These are phyloP conservation scores for Globisporangium yorkense DNA, from an alignment of 352 stramenopile genomes.

Conservation along the genomic window DNA sequence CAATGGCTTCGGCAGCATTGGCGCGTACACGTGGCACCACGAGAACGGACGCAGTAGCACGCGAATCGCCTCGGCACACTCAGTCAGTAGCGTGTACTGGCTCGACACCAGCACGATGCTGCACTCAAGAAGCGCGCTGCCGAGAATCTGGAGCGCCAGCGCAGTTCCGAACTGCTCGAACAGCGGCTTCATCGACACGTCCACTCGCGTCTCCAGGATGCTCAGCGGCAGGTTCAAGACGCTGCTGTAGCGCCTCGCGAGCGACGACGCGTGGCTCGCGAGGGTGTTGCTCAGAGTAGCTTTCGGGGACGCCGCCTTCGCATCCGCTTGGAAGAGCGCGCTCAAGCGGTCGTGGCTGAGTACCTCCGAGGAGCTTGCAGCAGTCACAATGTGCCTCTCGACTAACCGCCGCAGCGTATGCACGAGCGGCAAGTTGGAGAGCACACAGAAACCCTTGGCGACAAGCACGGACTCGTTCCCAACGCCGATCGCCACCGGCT, in stretches of 20 bases:
- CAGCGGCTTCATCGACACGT: slow-evolving; percentile 60
- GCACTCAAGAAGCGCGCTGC: slow-evolving; percentile 81
- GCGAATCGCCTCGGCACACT: slow-evolving; percentile 79
- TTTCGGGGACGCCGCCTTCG: slow-evolving; percentile 7
- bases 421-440: slow-evolving; percentile 61
- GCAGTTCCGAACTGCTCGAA: slow-evolving; percentile 68
- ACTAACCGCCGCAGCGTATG: slow-evolving; percentile 50
- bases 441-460: slow-evolving; percentile 62
- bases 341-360: slow-evolving; percentile 42
- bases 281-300: slow-evolving; percentile 20
- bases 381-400: slow-evolving; percentile 39
- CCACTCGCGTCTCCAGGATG: slow-evolving; percentile 41
- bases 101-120: slow-evolving; percentile 82
- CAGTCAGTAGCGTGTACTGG: slow-evolving; percentile 77
- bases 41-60: slow-evolving; percentile 83
- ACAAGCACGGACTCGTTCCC: slow-evolving; percentile 44
- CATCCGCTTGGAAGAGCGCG: slow-evolving; percentile 28
- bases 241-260: slow-evolving; percentile 30
- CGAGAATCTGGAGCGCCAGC: slow-evolving; percentile 67
- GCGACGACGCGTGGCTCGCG: slow-evolving; percentile 24
- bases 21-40: slow-evolving; percentile 89
- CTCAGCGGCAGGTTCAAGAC: slow-evolving; percentile 32
- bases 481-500: slow-evolving; percentile 35
- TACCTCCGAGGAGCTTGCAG: slow-evolving; percentile 27
- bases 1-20: slow-evolving; percentile 76